Conservation (phyloP, 208 protist species). For the Leishmania tarentolae region DNA sequence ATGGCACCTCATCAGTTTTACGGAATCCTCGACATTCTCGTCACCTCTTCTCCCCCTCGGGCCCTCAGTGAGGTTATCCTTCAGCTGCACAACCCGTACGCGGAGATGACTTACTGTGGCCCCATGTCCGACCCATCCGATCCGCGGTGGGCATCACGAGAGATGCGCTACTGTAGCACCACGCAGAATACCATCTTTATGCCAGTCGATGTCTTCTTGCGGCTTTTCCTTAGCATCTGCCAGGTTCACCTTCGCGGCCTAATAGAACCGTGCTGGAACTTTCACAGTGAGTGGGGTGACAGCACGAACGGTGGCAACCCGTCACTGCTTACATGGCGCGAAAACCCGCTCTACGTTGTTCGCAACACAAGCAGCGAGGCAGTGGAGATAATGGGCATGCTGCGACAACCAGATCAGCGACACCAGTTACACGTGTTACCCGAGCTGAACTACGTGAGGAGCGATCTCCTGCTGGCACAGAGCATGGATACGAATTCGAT, state of each 20-base stretch:
- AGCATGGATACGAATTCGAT: constrained; percentile 37
- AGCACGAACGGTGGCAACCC: constrained; percentile 73
- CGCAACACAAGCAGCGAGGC: constrained; percentile 40
- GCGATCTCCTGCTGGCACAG: constrained; percentile 60
- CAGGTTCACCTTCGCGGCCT: constrained; percentile 43
- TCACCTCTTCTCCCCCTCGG: constrained; percentile 20
- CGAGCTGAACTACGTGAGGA: constrained; percentile 67
- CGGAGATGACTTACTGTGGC: constrained; percentile 52
- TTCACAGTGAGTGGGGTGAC: constrained; percentile 77
- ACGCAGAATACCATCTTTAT: constrained; percentile 58
- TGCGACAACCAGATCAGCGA: constrained; percentile 75
- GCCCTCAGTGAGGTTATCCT: constrained; percentile 51
- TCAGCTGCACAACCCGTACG: constrained; percentile 63
- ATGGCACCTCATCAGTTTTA: constrained; percentile 53
- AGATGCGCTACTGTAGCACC: constrained; percentile 23
- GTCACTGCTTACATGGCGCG: constrained; percentile 61
- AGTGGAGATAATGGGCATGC: constrained; percentile 64
- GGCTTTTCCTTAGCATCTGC: constrained; percentile 48
- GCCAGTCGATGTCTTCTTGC: constrained; percentile 50
- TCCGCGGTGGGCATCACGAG: constrained; percentile 38
- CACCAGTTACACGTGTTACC: constrained; percentile 62
- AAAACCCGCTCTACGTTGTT: constrained; percentile 75
- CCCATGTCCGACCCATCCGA: constrained; percentile 58
- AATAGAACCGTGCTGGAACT: constrained; percentile 49
- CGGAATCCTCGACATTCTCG: constrained; percentile 52